Conservation (phyloP, 2,329 filamentous ascomycete genomes). For the Chrysoporthe austroafricana region DNA sequence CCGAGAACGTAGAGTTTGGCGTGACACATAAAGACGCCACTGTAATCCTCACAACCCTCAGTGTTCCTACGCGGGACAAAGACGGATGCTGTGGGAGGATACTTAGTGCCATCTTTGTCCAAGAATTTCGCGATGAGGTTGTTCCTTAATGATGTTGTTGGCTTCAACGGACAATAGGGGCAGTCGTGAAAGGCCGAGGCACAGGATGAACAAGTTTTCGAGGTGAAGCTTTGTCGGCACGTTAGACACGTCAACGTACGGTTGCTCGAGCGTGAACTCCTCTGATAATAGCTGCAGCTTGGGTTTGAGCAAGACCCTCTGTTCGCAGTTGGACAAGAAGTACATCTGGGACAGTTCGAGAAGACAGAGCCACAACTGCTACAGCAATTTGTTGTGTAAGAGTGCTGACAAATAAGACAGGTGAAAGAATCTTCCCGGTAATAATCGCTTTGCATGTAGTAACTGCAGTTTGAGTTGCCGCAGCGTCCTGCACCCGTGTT, state of each 20-base stretch:
- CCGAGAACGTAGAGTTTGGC: constrained; percentile 28
- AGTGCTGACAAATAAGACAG: neutral
- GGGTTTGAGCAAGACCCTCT: neutral
- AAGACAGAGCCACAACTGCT: neutral
- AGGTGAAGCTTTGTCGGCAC: neutral
- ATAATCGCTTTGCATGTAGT: neutral
- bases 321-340: neutral
- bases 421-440: rapidly evolving
- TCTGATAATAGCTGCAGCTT: neutral
- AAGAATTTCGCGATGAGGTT: constrained; percentile 2
- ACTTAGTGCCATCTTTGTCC: neutral
- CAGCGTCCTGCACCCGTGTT: neutral
- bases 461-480: neutral
- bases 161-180: neutral
- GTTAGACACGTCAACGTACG: neutral
- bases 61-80: constrained; percentile 20
- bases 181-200: neutral
- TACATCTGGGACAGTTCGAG: constrained; percentile 7
- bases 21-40: constrained; percentile 27
- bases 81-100: neutral
- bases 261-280: neutral
- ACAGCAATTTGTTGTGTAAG: neutral
- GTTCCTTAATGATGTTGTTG: too few relatives aligned
- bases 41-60: constrained; percentile 27
- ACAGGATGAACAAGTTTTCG: rapidly evolving